Base-by-base conservation (phyloP, 768 basidiomycete genomes). In the Albatrellus ellisii region DNA sequence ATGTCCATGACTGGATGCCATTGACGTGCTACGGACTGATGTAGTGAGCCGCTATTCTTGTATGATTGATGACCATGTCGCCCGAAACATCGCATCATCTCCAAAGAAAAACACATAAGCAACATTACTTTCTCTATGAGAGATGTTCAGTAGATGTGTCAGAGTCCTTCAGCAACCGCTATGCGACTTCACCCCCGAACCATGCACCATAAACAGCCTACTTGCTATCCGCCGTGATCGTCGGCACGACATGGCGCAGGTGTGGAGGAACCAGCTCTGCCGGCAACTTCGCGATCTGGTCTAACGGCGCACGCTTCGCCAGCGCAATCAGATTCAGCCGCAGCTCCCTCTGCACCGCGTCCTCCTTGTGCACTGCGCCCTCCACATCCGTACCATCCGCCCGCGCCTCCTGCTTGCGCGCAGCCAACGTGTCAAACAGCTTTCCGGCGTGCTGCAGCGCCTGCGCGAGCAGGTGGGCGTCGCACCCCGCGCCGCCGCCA, bases 271-370 rank as follows among this genome's bases (percentile, higher is more conserved):
- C 47, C 5, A 51, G 44, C 24, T 49, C 47, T 0, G 44, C 26
- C 8, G 50, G 50, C 29, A 51, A 46, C 17, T 36, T 38, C 9
- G 48, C 50, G 26, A 51, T 46, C 39, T 46, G 50, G 26, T 83
- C 79, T 46, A 85, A 54, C 1, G 85, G 85, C 8, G 82, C 82
- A 5, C 82, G 70, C 54, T 85, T 84, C 43, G 80, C 79, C 26
- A 88, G 64, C 2, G 83, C 82, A 21, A 88, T 67, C 22, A 88
- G 63, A 54, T 84, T 86, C 48, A 87, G 62, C 28, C 84, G 69
- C 37, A 86, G 61, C 41, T 75, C 69, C 41, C 70, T 69, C 52
- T 77, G 36, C 14, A 63, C 49, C 2, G 69, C 64, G 42, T 78
- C 72, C 54, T 79, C 79, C 15, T 26, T 49, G 31, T 43, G 41